Base-by-base conservation (phyloP, 1,284 basidiomycete species). In the Cystobasidiaceae sp. region DNA sequence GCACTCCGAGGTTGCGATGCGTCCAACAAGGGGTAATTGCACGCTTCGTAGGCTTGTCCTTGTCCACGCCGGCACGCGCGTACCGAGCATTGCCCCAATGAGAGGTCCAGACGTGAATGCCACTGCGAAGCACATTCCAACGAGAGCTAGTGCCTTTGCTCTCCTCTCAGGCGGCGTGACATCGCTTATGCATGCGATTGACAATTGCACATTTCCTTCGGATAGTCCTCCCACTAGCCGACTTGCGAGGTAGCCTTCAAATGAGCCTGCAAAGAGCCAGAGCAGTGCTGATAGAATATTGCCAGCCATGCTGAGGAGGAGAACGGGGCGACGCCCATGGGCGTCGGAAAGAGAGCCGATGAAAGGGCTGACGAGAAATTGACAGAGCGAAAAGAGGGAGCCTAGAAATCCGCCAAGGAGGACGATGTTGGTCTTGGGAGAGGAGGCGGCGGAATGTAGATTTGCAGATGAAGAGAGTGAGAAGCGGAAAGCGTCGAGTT, bases 111-210 rank as follows among this genome's bases (percentile, higher is more conserved):
- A 69, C n/a, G 77, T 78, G 79, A 94, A 94, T 75, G 90, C 92
- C 54, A 94, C 86, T 7, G 90, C 89, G 73, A 96, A 96, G 0
- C 93, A 92, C 58, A 94, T 89, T 17, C 93, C 92, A 50, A 96
- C 87, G 68, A 93, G 83, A 0, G 92, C 88, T n/a, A 96, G 83
- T 6, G 88, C 86, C 74, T 84, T 87, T 4, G 89, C 59, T 13
- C 72, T 50, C 15, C 54, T 46, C 27, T 55, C 25, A 17, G 87
- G 82, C 0, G 86, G 83, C 0, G 90, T 88, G 34, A 94, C 84
- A 75, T 96, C 92, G 21, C 90, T 89, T 32, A 96, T 83, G 71
- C 91, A 91, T 5, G 91, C 90, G 71, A 80, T 80, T 56, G 75
- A 76, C 4, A 82, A 74, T 67, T 81, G 80, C 3, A 81, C 79